phyloP scores from a whole-genome alignment of 495 filamentous ascomycete genomes.

The Talaromyces wortmannii region DNA sequence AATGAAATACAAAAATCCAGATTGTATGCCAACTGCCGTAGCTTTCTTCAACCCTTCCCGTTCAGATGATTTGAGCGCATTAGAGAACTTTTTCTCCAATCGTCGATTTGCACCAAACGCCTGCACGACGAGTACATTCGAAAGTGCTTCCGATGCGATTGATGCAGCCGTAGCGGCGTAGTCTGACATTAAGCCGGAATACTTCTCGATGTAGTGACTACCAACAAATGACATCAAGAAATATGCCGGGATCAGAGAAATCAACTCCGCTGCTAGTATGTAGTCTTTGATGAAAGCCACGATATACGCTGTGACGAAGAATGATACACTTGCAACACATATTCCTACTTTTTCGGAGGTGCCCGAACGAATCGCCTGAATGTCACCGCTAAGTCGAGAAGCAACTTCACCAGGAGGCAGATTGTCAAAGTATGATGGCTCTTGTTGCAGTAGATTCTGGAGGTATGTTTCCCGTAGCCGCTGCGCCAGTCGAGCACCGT shows the following conservation, averaged over 20 bases:
- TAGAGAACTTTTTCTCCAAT: conserved; percentile 47
- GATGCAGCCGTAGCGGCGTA: conserved; percentile 40
- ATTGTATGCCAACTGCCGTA: conserved; percentile 48
- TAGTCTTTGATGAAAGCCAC: conserved; percentile 57
- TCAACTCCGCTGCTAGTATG: conserved; percentile 27
- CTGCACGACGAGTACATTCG: conserved; percentile 41
- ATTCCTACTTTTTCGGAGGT: conserved; percentile 65
- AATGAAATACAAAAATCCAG: conserved; percentile 62
- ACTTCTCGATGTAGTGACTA: conserved; percentile 53
- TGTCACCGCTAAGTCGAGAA: conserved; percentile 52
- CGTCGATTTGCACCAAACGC: conserved; percentile 38
- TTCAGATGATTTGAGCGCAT: conserved; percentile 35
- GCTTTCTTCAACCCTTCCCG: conserved; percentile 52
- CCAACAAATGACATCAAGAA: conserved; percentile 58
- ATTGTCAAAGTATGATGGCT: conserved; percentile 54
- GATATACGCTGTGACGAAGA: conserved; percentile 57
- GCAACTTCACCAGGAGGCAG: conserved; percentile 53
- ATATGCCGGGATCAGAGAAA: conserved; percentile 59
- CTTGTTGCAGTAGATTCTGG: conserved; percentile 48
- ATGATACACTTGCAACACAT: conserved; percentile 47
- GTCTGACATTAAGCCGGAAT: conserved; percentile 44
- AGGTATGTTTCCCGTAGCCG: conserved; percentile 55
- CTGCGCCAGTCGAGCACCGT: conserved; percentile 54
- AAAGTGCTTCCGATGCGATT: conserved; percentile 41
- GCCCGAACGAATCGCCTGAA: conserved; percentile 53